Conservation (phyloP, 2,329 filamentous ascomycete genomes). For the Ophiostoma novo-ulmi region DNA sequence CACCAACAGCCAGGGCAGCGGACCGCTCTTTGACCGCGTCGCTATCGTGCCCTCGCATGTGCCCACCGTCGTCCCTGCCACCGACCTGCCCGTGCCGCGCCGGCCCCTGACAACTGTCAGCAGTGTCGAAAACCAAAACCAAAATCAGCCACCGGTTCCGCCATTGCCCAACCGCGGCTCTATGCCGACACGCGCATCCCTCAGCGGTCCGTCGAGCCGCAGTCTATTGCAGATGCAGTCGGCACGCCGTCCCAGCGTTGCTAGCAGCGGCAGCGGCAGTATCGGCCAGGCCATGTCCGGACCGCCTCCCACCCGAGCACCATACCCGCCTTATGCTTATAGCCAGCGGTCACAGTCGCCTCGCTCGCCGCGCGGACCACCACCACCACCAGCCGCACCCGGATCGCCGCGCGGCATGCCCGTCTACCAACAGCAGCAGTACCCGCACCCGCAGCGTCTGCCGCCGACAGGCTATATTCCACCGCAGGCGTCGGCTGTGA, state of each 20-base stretch:
- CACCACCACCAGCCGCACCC: not conserved
- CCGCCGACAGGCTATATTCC: constrained; percentile 10
- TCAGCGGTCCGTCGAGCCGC: constrained; percentile 21
- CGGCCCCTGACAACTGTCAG: not conserved
- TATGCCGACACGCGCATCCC: constrained; percentile 22
- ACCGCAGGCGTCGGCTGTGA: constrained; percentile 19
- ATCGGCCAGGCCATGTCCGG: not conserved
- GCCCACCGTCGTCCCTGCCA: not conserved
- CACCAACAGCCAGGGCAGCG: constrained; percentile 17
- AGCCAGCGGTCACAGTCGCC: constrained; percentile 1
- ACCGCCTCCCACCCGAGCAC: not conserved
- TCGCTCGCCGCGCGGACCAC: not conserved
- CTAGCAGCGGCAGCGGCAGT: not conserved
- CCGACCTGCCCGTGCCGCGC: not conserved
- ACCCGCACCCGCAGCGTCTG: constrained; percentile 6
- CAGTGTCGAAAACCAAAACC: not conserved
- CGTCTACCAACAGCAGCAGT: constrained; percentile 12
- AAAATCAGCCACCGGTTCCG: not conserved
- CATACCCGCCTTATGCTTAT: not conserved
- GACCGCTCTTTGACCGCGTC: constrained; percentile 13
- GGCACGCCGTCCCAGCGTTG: not conserved
- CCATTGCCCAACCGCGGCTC: not conserved
- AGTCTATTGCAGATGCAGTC: constrained; percentile 21
- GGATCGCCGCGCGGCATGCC: not conserved
- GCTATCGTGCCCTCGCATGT: constrained; percentile 12